Conservation (phyloP, 306 rosid genomes). For the Vachellia collinsii region DNA sequence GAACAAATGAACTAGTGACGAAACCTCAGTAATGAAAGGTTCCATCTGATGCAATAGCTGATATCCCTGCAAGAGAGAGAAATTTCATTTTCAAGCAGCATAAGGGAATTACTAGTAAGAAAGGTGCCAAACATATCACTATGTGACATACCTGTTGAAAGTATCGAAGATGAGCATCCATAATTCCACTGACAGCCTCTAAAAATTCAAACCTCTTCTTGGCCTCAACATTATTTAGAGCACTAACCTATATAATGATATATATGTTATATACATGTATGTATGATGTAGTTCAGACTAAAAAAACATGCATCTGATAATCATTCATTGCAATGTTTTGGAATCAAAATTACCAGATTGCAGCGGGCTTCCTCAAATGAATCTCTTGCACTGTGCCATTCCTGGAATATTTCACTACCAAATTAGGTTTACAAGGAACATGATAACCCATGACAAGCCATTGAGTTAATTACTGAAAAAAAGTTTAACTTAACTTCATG, state of each 20-base stretch:
- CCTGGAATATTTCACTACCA: conserved; percentile 80
- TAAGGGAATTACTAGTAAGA: conserved; percentile 30
- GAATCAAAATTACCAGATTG: conserved; percentile 66
- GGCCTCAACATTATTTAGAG: conserved; percentile 68
- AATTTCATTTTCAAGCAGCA: conserved; percentile 26
- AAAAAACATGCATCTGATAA: conserved; percentile 33
- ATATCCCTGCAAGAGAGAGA: conserved; percentile 50
- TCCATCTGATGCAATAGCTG: conserved; percentile 55
- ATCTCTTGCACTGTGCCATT: conserved; percentile 65
- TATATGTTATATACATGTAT: neutral
- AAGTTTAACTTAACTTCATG: conserved; percentile 6
- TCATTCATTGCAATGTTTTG: conserved; percentile 27
- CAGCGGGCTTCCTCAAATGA: conserved; percentile 84
- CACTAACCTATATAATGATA: conserved; percentile 51
- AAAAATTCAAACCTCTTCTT: conserved; percentile 74
- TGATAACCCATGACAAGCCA: conserved; percentile 42
- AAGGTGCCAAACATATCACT: conserved; percentile 27
- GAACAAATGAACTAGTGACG: conserved; percentile 24
- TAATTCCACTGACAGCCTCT: conserved; percentile 70
- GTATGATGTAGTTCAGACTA: conserved; percentile 35
- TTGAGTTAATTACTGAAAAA: conserved; percentile 31
- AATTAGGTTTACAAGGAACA: conserved; percentile 61
- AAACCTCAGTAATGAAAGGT: conserved; percentile 62
- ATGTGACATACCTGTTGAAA: conserved; percentile 69
- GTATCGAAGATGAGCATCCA: conserved; percentile 88